Percentiles rank a stretch among this genome's conserved stretches.
Evolutionary conservation across 2,329 filamentous ascomycete species (phyloP).

Genomic region (Beauveria bassiana): DNA sequence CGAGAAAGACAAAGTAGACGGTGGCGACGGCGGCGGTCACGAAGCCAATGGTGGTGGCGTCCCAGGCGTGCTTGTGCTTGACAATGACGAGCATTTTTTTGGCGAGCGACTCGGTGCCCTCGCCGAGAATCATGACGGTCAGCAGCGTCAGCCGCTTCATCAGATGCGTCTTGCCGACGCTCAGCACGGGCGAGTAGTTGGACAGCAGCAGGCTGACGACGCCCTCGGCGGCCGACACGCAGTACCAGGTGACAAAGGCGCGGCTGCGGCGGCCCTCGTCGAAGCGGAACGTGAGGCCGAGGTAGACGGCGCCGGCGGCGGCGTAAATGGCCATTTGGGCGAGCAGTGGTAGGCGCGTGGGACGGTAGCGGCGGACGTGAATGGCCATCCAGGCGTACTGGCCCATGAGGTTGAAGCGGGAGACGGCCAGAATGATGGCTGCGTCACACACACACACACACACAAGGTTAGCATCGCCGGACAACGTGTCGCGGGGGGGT

Average conservation of each 20-base stretch:
- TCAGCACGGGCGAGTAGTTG: constrained; percentile 46
- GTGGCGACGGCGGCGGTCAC: constrained; percentile 31
- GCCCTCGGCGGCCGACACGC: constrained; percentile 46
- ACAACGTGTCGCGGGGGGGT: too few relatives aligned
- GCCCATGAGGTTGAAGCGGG: constrained; percentile 41
- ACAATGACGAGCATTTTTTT: constrained; percentile 44
- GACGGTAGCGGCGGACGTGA: constrained; percentile 34
- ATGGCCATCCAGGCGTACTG: constrained; percentile 44
- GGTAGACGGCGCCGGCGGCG: constrained; percentile 29
- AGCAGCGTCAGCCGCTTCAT: constrained; percentile 56
- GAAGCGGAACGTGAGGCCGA: constrained; percentile 35
- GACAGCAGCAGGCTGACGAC: constrained; percentile 44
- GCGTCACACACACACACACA: too few relatives aligned
- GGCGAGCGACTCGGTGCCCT: constrained; percentile 53
- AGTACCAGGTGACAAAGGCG: constrained; percentile 41
- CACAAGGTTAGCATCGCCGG: background rate
- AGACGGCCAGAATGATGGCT: constrained; percentile 41
- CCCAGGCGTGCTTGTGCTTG: constrained; percentile 32
- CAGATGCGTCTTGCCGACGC: constrained; percentile 54
- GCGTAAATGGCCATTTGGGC: constrained; percentile 29
- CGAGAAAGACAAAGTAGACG: constrained; percentile 38
- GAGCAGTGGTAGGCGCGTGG: constrained; percentile 27
- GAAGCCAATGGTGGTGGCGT: constrained; percentile 31
- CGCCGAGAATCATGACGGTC: constrained; percentile 59
- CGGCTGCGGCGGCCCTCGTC: constrained; percentile 22